A percentile compares a stretch with the other conserved stretches of the same genome.
phyloP scores from a whole-genome alignment of 2,329 filamentous ascomycete species.

The Pseudocercospora vitis region DNA sequence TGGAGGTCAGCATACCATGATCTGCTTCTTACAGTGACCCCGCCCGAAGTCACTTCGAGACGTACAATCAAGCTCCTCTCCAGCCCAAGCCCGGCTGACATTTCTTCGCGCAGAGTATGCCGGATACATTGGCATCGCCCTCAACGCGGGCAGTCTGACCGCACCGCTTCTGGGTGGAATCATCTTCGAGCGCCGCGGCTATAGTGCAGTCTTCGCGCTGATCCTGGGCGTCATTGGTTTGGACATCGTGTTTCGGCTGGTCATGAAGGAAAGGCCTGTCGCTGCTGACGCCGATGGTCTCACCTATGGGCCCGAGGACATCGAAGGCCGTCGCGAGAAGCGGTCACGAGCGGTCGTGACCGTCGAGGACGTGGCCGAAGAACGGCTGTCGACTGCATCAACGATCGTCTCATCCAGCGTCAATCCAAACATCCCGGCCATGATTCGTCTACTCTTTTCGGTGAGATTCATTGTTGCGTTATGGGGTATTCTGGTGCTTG shows the following conservation, averaged over 20 bases:
- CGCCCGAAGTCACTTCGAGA: background rate
- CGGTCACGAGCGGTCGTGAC: background rate
- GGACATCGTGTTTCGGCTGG: constrained; percentile 21
- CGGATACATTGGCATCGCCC: constrained; percentile 63
- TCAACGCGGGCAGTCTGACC: constrained; percentile 61
- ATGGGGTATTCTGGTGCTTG: constrained; percentile 27
- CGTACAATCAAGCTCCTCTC: background rate
- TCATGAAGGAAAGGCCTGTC: constrained; percentile 20
- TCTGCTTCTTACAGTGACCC: background rate
- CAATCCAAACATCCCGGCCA: constrained; percentile 11
- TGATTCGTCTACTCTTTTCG: constrained; percentile 23
- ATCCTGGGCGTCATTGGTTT: constrained; percentile 20
- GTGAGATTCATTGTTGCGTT: constrained; percentile 24
- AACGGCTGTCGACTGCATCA: constrained; percentile 5
- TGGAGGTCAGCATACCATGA: constrained; percentile 41
- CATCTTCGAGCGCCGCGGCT: constrained; percentile 56
- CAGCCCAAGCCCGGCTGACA: no score
- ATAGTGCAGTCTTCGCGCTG: constrained; percentile 26
- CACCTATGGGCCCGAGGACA: background rate
- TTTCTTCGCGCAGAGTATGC: constrained; percentile 53
- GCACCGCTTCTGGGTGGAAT: constrained; percentile 67
- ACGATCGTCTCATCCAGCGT: background rate
- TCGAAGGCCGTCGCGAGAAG: background rate
- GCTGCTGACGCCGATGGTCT: background rate
- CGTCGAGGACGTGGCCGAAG: background rate